Evolutionary conservation across 177 flowering plant species (phyloP), one percentile per base, ranked within the genome.

Genomic region (Tripterygium wilfordii): DNA sequence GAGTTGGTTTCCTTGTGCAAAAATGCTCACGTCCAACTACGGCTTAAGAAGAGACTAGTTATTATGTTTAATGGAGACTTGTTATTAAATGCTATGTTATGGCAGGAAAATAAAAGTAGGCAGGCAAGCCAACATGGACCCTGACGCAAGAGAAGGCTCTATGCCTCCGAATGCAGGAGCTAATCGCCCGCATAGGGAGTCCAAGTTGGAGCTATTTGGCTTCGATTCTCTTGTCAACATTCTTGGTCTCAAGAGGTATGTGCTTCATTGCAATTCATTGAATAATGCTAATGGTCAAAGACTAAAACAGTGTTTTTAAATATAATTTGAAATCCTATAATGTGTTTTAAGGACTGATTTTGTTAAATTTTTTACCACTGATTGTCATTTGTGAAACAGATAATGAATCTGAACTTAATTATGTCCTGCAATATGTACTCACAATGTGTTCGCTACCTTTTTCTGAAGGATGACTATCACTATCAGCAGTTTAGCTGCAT

Each of bases 191-290:
- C 77, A 71, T 9, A 63, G 57, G 37, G 95, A 85, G 27, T 81
- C 94, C 28, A 92, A 83, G 58, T 45, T 92, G 75, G 99, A 92
- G 63, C 59, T 92, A 66, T 92, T 92, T 72, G 98, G 98, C 63
- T 92, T 92, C 64, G 94, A 88, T 68, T 85, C 98, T 46, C 95
- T 92, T 53, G 96, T 92, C 42, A 89, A 84, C 53, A 89, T 86
- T 61, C 82, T 92, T 52, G 98, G 98, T 23, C 83, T 92, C 17
- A 84, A 71, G 65, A 89, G 96, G 98, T 92, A 70, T 5, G 14
- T 39, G 39, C 26, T 57, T 29, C 24, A 2, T 56, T 28, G 38
- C 22, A 26, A 4, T 48, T 39, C 8, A 17, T 33, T 39, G 10
- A 17, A 8, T 3, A 3, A 8, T 12, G 3, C n/a, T 14, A 3